Percentiles rank a stretch among this genome's conserved stretches.
phyloP scores from a whole-genome alignment of 805 yeast genomes.

The Schizosaccharomyces lindneri region DNA sequence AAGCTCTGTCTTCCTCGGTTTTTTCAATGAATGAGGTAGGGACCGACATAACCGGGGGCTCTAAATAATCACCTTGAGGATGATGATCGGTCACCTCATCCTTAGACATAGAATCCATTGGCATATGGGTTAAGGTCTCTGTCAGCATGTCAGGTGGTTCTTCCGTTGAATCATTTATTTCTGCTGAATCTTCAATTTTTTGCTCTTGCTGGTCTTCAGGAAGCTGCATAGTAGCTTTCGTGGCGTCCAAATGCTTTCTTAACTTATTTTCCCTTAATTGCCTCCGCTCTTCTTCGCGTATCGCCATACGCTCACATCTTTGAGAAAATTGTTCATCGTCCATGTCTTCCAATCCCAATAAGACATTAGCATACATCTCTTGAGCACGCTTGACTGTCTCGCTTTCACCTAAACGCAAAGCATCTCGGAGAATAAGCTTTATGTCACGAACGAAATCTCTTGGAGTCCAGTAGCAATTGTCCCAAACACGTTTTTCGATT shows the following conservation, averaged over 20 bases:
- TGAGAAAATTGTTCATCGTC: constrained; percentile 37
- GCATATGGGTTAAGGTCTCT: neutral
- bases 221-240: neutral
- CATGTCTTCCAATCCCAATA: constrained; percentile 82
- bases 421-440: constrained; percentile 59
- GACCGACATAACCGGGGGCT: neutral
- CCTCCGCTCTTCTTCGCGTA: constrained; percentile 23
- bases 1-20: no score
- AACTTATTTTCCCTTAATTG: neutral
- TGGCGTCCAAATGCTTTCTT: neutral
- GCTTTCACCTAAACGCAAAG: constrained; percentile 19
- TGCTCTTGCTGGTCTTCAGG: neutral
- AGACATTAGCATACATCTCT: constrained; percentile 91
- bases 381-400: constrained; percentile 46
- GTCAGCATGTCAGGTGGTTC: neutral
- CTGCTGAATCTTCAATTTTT: neutral
- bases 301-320: constrained; percentile 51
- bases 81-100: neutral
- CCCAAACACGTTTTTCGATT: constrained; percentile 87
- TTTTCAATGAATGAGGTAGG: neutral
- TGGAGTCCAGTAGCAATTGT: constrained; percentile 84
- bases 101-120: neutral
- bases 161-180: neutral
- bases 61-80: neutral
- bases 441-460: constrained; percentile 68